phyloP scores from a whole-genome alignment of 1,284 basidiomycete species.

The Jaminaea rosea region DNA sequence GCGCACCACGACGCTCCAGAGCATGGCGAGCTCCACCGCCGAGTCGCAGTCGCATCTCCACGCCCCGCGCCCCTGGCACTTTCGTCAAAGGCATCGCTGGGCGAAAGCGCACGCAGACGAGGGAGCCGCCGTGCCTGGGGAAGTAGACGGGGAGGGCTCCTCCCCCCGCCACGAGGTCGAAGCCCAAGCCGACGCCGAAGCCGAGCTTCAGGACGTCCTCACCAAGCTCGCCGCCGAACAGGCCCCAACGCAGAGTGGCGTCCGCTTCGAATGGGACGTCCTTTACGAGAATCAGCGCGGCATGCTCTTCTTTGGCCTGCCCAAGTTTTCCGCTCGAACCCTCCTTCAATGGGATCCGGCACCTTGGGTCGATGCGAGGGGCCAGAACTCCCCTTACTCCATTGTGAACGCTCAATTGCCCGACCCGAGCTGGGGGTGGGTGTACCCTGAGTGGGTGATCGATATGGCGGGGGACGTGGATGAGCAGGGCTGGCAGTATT shows the following conservation, averaged over 20 bases:
- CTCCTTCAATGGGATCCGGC: slow-evolving; percentile 42
- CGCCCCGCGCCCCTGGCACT: background rate
- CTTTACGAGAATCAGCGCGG: slow-evolving; percentile 45
- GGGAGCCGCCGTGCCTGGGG: slow-evolving; percentile 7
- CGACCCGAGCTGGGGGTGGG: slow-evolving; percentile 45
- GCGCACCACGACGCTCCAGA: too few species aligned
- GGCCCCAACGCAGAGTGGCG: slow-evolving; percentile 22
- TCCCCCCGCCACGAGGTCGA: background rate
- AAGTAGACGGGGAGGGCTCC: slow-evolving; percentile 9
- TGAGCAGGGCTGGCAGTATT: slow-evolving; percentile 46
- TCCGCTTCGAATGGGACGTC: slow-evolving; percentile 39
- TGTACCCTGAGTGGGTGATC: slow-evolving; percentile 41
- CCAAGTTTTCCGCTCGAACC: slow-evolving; percentile 40
- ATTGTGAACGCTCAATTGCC: slow-evolving; percentile 43
- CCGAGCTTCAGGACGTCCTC: slow-evolving; percentile 26
- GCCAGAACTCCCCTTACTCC: slow-evolving; percentile 34
- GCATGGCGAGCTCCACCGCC: too few species aligned
- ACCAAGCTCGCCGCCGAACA: slow-evolving; percentile 24
- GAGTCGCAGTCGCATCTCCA: background rate
- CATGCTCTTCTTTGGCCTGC: slow-evolving; percentile 41
- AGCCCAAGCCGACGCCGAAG: slow-evolving; percentile 18
- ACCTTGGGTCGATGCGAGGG: slow-evolving; percentile 32
- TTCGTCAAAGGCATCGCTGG: slow-evolving; percentile 6
- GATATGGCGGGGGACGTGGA: slow-evolving; percentile 46
- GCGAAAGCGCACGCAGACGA: slow-evolving; percentile 8